Percentiles rank a stretch among this genome's conserved stretches.
phyloP scores from a whole-genome alignment of 129 eudicot species.

The Pseudognaphalium luteoalbum region DNA sequence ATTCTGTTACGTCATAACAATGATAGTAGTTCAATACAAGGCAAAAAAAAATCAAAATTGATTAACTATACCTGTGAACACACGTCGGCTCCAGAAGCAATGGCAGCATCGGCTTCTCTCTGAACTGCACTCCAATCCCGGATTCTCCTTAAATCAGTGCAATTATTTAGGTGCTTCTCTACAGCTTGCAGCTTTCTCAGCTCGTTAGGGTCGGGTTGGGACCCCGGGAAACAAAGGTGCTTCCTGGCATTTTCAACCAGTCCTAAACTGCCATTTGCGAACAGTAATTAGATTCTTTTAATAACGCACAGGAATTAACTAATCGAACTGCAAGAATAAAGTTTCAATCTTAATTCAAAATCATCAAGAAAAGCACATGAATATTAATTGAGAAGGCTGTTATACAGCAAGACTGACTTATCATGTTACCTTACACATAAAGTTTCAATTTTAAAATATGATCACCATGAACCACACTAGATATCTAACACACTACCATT shows the following conservation, averaged over 20 bases:
- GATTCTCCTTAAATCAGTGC: constrained; percentile 56
- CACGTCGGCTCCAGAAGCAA: constrained; percentile 75
- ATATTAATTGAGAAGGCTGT: not conserved
- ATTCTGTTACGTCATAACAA: constrained; percentile 1
- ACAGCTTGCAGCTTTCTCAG: constrained; percentile 59
- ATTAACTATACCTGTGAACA: constrained; percentile 62
- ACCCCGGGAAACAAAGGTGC: constrained; percentile 56
- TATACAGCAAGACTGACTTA: not conserved
- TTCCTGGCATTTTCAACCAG: constrained; percentile 69
- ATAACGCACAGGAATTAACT: not conserved
- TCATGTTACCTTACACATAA: not conserved
- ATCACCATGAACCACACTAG: not conserved
- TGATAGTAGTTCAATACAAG: not conserved
- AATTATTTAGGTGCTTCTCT: constrained; percentile 58
- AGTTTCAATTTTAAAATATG: constrained; percentile 14
- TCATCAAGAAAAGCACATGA: not conserved
- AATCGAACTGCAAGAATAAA: not conserved
- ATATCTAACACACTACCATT: not conserved
- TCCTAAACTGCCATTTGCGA: constrained; percentile 61
- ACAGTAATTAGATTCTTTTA: constrained; percentile 8
- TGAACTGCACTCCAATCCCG: constrained; percentile 69
- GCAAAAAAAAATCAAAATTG: not conserved
- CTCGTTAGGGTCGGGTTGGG: constrained; percentile 49
- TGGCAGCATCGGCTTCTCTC: constrained; percentile 71
- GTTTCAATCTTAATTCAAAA: not conserved